Evolutionary conservation across 768 basidiomycete species (phyloP), one percentile per base, ranked within the genome.

Genomic region (Termitomyces sp.): DNA sequence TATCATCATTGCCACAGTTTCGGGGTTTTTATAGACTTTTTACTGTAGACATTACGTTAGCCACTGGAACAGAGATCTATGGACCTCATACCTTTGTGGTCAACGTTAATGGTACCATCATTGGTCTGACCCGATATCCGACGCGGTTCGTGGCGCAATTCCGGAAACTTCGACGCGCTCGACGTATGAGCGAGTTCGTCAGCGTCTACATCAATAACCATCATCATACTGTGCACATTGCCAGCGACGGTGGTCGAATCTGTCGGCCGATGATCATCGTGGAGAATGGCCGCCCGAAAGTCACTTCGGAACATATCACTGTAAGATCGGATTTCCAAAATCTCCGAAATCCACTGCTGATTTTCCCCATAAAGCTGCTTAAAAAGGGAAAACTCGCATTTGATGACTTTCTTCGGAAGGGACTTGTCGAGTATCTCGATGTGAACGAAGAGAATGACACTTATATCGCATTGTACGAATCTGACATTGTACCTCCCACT

Each of bases 371-470:
- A 1, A 64, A 95, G 89, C 79, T 87, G 68, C 80, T 98, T 54
- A 95, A 95, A 69, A 81, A 83, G 63, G 88, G 85, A 34, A 72
- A 73, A 48, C 79, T 91, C 42, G 84, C 84, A 4, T 99, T 99
- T 67, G 96, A 99, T 69, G 94, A 95, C 69, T 98, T 99, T 73
- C 77, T 99, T 21, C 80, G 82, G 45, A 85, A 86, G 60, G 97
- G 97, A 30, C 81, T 99, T 14, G 93, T 98, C 57, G 97, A 99
- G 70, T 99, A 99, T 67, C 85, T 98, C 40, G 97, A 98, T 68
- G 95, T 98, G 53, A 99, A 99, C 69, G 97, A 99, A 72, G 97
- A 99, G 73, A 98, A 98, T 68, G 97, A 98, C 72, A 88, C 95
- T 19, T 88, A 88, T 69, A 96, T 99, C 62, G 94, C 97, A 2